Evolutionary conservation across 2,329 filamentous ascomycete species (phyloP).

Genomic region (Trichoderma endophyticum): DNA sequence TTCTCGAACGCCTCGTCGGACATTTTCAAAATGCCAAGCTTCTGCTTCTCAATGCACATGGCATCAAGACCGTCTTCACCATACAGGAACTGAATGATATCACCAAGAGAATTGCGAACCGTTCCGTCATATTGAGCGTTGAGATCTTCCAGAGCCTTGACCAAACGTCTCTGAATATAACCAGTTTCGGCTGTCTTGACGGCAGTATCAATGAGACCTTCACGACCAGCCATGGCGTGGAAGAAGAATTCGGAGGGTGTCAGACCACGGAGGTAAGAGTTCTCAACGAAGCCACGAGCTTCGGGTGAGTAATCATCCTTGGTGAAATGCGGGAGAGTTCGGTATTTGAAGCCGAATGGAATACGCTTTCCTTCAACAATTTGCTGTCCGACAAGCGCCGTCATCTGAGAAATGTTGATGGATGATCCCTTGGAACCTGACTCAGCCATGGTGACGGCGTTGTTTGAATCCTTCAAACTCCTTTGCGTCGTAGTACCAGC

Average conservation of each 20-base stretch:
- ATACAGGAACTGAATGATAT: constrained; percentile 96
- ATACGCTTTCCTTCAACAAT: constrained; percentile 98
- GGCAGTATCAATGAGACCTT: constrained; percentile 98
- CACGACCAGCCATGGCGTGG: constrained; percentile 99
- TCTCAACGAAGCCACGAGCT: constrained; percentile 95
- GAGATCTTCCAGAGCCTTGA: constrained; percentile 96
- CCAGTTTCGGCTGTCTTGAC: constrained; percentile 99
- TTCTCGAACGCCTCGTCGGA: constrained; percentile 74
- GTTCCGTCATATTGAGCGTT: constrained; percentile 98
- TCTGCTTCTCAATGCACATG: constrained; percentile 88
- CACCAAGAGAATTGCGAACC: constrained; percentile 92
- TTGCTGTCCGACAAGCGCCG: constrained; percentile 94
- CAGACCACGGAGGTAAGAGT: constrained; percentile 93
- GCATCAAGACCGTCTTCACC: constrained; percentile 96
- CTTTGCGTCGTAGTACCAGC: constrained; percentile 90
- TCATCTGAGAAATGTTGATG: constrained; percentile 99
- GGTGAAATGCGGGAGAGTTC: constrained; percentile 94
- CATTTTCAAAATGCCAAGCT: constrained; percentile 79
- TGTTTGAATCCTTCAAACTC: constrained; percentile 92
- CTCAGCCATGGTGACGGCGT: constrained; percentile 91
- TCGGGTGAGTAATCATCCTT: constrained; percentile 99
- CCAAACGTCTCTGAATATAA: constrained; percentile 96
- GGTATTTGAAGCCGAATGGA: constrained; percentile 98
- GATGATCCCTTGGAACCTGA: constrained; percentile 98
- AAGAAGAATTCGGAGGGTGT: constrained; percentile 98